phyloP scores from a whole-genome alignment of 345 rosid genomes.

The Litchi chinensis region DNA sequence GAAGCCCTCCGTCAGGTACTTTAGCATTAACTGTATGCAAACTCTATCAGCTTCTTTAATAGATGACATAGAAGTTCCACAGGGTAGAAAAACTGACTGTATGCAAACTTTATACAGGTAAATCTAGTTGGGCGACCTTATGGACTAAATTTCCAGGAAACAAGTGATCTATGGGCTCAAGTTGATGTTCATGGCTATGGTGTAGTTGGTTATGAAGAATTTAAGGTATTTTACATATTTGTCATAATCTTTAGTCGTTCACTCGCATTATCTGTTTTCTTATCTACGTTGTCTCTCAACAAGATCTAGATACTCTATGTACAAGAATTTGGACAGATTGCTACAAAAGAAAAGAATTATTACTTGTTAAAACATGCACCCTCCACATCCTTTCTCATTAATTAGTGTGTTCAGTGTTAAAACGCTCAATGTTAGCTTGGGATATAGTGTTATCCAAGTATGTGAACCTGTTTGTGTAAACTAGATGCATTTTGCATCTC shows the following conservation, averaged over 20 bases:
- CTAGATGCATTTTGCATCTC: neutral
- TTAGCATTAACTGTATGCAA: neutral
- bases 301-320: neutral
- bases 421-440: neutral
- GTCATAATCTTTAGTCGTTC: neutral
- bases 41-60: neutral
- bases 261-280: neutral
- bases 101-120: slow-evolving; percentile 38
- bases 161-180: slow-evolving; percentile 63
- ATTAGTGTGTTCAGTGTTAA: neutral
- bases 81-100: slow-evolving; percentile 19
- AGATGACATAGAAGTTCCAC: neutral
- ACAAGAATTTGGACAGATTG: neutral
- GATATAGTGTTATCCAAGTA: neutral
- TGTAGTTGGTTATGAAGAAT: slow-evolving; percentile 59
- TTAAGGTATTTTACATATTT: slow-evolving; percentile 44
- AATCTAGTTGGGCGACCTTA: slow-evolving; percentile 58
- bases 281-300: neutral
- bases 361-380: neutral
- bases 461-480: neutral
- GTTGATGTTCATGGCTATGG: slow-evolving; percentile 65
- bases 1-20: slow-evolving; percentile 69
- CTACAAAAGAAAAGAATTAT: neutral
- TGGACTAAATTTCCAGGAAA: slow-evolving; percentile 65
- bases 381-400: neutral